Evolutionary conservation across 768 basidiomycete genomes (phyloP), one percentile per base, ranked within the genome.

Genomic region (Ephemerocybe angulata): DNA sequence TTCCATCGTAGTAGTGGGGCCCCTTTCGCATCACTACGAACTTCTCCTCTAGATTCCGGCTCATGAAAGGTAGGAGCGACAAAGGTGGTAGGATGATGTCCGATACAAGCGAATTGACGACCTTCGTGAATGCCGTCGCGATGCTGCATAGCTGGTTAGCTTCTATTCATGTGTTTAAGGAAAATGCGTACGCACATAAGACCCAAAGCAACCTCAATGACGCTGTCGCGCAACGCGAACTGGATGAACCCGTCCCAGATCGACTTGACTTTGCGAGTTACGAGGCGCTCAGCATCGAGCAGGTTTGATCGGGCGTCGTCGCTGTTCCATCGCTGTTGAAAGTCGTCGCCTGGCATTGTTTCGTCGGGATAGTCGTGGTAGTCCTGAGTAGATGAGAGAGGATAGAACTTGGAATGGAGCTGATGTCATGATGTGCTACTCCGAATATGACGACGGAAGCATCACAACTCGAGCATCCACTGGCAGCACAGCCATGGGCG

Each of bases 121-220:
- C 67, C 1, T 62, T 61, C 0, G 75, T 73, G 63, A 79, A 77
- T 6, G 73, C 65, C 3, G 70, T 56, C n/a, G 75, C 75, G 49
- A 73, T 67, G 52, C 66, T 70, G 46, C 10, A 47, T n/a, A n/a
- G n/a, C n/a, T n/a, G n/a, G n/a, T n/a, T n/a, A n/a, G n/a, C n/a
- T n/a, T n/a, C n/a, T n/a, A n/a, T n/a, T n/a, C n/a, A n/a, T n/a
- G n/a, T n/a, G n/a, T n/a, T n/a, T n/a, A n/a, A n/a, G n/a, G n/a
- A n/a, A n/a, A n/a, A n/a, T n/a, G n/a, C n/a, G n/a, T n/a, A 63
- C 67, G 22, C 48, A 71, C 70, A 77, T 75, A 7, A 79, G 60
- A 70, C 76, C 76, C 41, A 77, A 67, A 12, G 76, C 74, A 31
- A 79, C 74, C 58, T 79, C 76, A 3, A 79, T 65, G 10, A 79